These are phyloP conservation scores for Prosopis cineraria DNA, from an alignment of 306 rosid species.

Conservation along the genomic window DNA sequence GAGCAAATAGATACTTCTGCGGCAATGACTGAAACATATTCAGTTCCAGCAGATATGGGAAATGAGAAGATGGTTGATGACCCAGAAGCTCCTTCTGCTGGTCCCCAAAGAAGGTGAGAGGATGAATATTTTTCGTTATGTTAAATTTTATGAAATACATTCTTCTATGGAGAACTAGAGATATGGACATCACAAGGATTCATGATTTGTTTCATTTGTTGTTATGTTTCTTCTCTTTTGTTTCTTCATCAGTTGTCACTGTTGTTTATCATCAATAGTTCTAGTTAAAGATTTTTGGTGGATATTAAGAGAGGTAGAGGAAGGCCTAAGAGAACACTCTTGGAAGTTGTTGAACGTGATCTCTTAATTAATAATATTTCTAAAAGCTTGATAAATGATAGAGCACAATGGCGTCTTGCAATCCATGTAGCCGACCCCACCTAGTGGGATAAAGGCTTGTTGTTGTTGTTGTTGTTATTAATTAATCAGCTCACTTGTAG, in stretches of 20 bases:
- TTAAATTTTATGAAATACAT: neutral
- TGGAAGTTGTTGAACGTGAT: no score
- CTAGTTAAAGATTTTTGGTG: neutral
- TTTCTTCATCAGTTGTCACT: neutral
- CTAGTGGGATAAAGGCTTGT: no score
- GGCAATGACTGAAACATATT: conserved; percentile 37
- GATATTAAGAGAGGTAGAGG: no score
- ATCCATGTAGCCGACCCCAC: no score
- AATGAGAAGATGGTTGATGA: conserved; percentile 41
- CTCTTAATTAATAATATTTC: no score
- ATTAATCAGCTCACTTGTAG: neutral
- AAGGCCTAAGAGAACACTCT: no score
- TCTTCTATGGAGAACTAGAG: neutral
- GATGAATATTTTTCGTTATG: neutral
- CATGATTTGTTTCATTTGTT: neutral
- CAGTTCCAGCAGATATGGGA: conserved; percentile 43
- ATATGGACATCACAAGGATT: neutral
- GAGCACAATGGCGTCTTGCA: no score
- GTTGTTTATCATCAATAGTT: neutral
- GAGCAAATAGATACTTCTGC: conserved; percentile 34
- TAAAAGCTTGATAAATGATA: no score
- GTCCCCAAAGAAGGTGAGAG: conserved; percentile 60
- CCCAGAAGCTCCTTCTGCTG: conserved; percentile 54
- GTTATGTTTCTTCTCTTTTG: neutral
- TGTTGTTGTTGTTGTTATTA: no score